phyloP scores from a whole-genome alignment of 768 basidiomycete species.

The Clathrus columnatus region DNA sequence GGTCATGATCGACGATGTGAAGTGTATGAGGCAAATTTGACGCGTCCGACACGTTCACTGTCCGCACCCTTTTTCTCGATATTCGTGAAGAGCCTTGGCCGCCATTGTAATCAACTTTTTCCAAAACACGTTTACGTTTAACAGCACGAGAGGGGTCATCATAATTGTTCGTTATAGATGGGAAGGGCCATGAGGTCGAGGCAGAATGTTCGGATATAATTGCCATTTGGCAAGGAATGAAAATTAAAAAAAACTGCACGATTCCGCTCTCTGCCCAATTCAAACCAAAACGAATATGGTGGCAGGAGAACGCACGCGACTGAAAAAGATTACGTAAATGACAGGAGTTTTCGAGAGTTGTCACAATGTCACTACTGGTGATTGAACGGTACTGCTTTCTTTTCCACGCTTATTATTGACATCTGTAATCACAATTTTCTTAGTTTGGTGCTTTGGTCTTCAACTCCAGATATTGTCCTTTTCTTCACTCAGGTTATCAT shows the following conservation, averaged over 20 bases:
- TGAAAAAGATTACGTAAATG: background rate
- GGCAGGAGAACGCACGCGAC: background rate
- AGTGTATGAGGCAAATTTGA: background rate
- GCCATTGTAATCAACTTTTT: background rate
- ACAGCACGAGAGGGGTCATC: background rate
- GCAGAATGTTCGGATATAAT: background rate
- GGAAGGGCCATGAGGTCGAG: background rate
- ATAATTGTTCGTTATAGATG: constrained; percentile 2
- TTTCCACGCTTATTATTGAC: no score
- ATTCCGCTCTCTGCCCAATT: no score
- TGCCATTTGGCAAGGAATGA: background rate
- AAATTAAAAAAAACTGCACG: no score
- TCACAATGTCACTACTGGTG: no score
- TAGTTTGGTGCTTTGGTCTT: no score
- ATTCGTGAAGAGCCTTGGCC: background rate
- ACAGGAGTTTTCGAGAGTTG: background rate
- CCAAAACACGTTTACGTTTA: constrained; percentile 1
- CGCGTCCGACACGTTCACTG: constrained; percentile 3
- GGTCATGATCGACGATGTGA: background rate
- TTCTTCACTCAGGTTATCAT: no score
- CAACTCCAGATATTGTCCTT: no score
- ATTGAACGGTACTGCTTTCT: no score
- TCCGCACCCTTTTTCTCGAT: background rate
- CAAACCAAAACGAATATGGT: no score
- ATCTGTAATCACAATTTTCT: no score